Conservation (phyloP, 345 rosid species). For the Boechera divaricarpa region DNA sequence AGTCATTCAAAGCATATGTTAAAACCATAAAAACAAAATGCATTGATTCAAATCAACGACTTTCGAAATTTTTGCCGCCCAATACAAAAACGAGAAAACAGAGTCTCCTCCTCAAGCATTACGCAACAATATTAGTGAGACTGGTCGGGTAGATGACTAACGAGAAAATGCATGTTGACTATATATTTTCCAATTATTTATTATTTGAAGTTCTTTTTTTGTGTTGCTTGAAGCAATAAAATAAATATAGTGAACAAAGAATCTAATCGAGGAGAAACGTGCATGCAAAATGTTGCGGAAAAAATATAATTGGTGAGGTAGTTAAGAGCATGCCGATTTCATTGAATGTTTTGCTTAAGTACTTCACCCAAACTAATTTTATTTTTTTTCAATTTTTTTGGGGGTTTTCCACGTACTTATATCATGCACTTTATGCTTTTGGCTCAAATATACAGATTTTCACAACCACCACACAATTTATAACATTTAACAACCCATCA, state of each 20-base stretch:
- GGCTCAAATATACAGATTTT: slow-evolving; percentile 11
- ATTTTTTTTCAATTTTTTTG: background rate
- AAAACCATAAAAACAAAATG: slow-evolving; percentile 1
- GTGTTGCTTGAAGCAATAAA: background rate
- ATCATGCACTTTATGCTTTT: slow-evolving; percentile 43
- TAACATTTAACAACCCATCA: slow-evolving; percentile 32
- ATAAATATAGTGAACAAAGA: slow-evolving; percentile 13
- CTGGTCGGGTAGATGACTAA: slow-evolving; percentile 45
- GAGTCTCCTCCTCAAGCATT: background rate
- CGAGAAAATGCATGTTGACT: slow-evolving; percentile 45
- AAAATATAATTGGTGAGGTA: slow-evolving; percentile 37
- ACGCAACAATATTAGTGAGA: slow-evolving; percentile 23
- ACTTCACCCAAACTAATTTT: slow-evolving; percentile 26
- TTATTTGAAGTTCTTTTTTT: background rate
- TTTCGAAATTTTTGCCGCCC: slow-evolving; percentile 32
- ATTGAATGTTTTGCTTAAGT: slow-evolving; percentile 37
- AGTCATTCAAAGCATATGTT: slow-evolving; percentile 10
- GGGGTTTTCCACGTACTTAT: slow-evolving; percentile 8
- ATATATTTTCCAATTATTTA: background rate
- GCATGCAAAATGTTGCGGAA: slow-evolving; percentile 45
- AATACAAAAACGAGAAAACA: slow-evolving; percentile 13
- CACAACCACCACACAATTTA: slow-evolving; percentile 40
- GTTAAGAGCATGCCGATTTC: slow-evolving; percentile 44
- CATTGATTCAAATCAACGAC: slow-evolving; percentile 4
- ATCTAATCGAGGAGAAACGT: slow-evolving; percentile 43